phyloP scores from a whole-genome alignment of 345 rosid genomes.

The Pistacia vera region DNA sequence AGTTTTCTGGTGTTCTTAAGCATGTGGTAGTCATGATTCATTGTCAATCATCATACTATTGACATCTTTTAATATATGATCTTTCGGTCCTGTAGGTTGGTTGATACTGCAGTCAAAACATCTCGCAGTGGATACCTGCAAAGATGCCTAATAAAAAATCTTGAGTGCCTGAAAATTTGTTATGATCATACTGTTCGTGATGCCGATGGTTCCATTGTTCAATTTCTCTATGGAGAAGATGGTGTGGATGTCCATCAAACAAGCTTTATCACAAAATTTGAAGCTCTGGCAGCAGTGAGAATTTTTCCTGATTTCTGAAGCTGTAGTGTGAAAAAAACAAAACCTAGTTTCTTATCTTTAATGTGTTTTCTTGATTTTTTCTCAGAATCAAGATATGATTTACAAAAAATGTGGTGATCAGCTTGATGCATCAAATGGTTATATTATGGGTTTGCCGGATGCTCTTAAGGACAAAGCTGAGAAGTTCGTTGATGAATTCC shows the following conservation, averaged over 20 bases:
- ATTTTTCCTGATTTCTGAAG: constrained; percentile 16
- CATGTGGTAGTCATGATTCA: neutral
- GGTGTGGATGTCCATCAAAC: constrained; percentile 94
- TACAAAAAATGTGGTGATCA: constrained; percentile 40
- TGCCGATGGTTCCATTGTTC: constrained; percentile 91
- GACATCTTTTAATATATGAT: constrained; percentile 17
- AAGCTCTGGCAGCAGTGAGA: constrained; percentile 66
- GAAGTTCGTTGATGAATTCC: constrained; percentile 48
- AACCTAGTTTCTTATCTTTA: constrained; percentile 17
- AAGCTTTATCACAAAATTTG: constrained; percentile 77
- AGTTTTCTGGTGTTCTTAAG: constrained; percentile 3
- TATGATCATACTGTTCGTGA: constrained; percentile 98
- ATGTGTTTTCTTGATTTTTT: constrained; percentile 9
- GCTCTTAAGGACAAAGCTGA: constrained; percentile 67
- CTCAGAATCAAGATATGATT: constrained; percentile 80
- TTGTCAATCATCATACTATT: neutral
- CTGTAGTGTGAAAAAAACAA: constrained; percentile 4
- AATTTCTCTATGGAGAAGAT: constrained; percentile 95
- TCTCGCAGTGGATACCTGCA: constrained; percentile 99
- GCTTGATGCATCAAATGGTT: constrained; percentile 49
- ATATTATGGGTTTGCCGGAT: constrained; percentile 57
- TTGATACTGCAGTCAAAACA: constrained; percentile 98
- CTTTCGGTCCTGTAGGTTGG: constrained; percentile 58
- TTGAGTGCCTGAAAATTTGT: constrained; percentile 82
- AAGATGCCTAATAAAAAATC: constrained; percentile 95